Base-by-base conservation (phyloP, 192 early-diverging fungal genomes). In the Coemansia sp. region DNA sequence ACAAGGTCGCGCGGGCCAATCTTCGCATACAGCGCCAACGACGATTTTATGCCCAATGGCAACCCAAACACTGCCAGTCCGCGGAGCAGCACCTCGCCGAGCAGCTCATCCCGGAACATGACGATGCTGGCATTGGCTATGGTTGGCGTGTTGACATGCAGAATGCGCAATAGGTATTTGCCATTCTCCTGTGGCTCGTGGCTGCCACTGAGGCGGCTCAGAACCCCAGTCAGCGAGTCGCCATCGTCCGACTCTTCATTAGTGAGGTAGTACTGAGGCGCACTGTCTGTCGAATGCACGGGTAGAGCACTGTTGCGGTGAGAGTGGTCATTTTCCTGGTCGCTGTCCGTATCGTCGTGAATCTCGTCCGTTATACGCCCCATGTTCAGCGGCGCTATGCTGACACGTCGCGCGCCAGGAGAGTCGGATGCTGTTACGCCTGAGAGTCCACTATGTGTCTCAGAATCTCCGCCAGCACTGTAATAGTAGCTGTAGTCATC, bases 171-270 rank as follows among this genome's bases (percentile, higher is more conserved):
- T 0, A 62, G 53, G 57, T 58, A 58, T n/a, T 52, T 55, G 24
- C 48, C 61, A 19, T 41, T 21, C 54, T 69, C 67, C 3, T 58
- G 66, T 26, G 73, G 65, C 18, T 60, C 67, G 31, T 49, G 62
- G 44, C 53, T 55, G 60, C 32, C 63, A 63, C 66, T 69, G 48
- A 69, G 44, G 14, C 70, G 23, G 62, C 59, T 38, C 28, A 69
- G 59, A 5, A 66, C 70, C 28, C 76, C 66, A 10, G 52, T 72
- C 24, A 78, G 61, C 54, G 76, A 78, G 61, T 78, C 76, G 70
- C 76, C 76, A 41, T 78, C 76, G 56, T 78, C 76, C 1, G 76
- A 78, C 34, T 67, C 76, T 5, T 68, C 76, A 62, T 78, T 78
- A 47, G 76, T 60, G 5, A 47, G 70, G 24, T 69, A 78, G 65